Percentiles rank a stretch among this genome's conserved stretches.
Evolutionary conservation across 345 rosid species (phyloP).

Genomic region (Syzygium grande): DNA sequence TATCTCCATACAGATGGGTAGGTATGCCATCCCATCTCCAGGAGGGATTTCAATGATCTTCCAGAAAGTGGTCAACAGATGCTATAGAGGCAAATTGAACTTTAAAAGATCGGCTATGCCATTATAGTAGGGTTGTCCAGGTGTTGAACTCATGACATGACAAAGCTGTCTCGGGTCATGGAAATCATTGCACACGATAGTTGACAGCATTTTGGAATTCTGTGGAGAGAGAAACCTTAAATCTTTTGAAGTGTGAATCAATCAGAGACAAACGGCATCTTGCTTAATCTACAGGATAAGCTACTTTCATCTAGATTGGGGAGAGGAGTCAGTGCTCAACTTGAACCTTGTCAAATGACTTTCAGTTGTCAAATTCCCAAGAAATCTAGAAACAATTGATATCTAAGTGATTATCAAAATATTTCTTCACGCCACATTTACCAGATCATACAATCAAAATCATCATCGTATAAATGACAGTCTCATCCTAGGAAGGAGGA

Average conservation of each 20-base stretch:
- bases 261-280: not conserved
- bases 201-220: not conserved
- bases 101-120: not conserved
- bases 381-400: not conserved
- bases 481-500: not conserved
- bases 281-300: not conserved
- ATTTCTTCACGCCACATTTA: not conserved
- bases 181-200: not conserved
- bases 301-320: not conserved
- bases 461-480: not conserved
- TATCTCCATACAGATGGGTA: not conserved
- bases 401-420: not conserved
- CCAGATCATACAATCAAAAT: not conserved
- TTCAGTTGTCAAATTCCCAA: not conserved
- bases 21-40: not conserved
- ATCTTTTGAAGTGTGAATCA: not conserved
- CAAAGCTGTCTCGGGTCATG: not conserved
- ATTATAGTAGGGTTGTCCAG: not conserved
- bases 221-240: not conserved
- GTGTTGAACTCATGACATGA: not conserved
- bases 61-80: not conserved
- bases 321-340: not conserved
- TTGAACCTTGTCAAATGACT: not conserved
- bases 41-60: not conserved
- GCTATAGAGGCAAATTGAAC: not conserved